These are phyloP conservation scores for Arthrobotrys iridis DNA, from an alignment of 2,329 filamentous ascomycete genomes.

Conservation along the genomic window DNA sequence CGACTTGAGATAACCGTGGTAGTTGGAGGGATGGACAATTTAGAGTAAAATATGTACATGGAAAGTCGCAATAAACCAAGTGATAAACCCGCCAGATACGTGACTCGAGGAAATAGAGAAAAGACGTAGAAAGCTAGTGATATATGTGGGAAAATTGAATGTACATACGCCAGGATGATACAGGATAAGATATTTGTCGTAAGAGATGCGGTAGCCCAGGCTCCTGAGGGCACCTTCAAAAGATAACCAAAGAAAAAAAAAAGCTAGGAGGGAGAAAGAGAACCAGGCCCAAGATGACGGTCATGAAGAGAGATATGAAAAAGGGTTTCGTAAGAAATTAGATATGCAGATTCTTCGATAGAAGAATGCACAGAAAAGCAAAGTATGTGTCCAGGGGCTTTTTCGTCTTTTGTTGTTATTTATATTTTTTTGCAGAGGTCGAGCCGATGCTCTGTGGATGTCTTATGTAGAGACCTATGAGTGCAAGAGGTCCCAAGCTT, in stretches of 20 bases:
- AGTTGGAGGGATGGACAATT: constrained; percentile 36
- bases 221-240: constrained; percentile 38
- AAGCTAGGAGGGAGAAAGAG: constrained; percentile 38
- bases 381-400: constrained; percentile 3
- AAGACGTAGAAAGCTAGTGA: constrained; percentile 48
- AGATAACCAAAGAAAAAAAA: constrained; percentile 13
- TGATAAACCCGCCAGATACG: constrained; percentile 43
- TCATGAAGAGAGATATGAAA: constrained; percentile 39
- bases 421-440: too few species aligned
- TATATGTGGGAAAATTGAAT: constrained; percentile 48
- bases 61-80: constrained; percentile 53
- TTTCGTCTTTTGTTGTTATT: constrained; percentile 33
- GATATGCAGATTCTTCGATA: constrained; percentile 5
- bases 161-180: constrained; percentile 55
- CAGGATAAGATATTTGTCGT: constrained; percentile 51
- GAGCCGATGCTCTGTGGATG: constrained; percentile 23
- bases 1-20: constrained; percentile 14
- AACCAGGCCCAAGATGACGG: constrained; percentile 36
- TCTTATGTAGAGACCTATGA: constrained; percentile 63
- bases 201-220: constrained; percentile 34
- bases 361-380: background rate
- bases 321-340: constrained; percentile 30
- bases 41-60: constrained; percentile 46
- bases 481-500: constrained; percentile 97
- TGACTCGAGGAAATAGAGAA: constrained; percentile 28